phyloP scores from a whole-genome alignment of 306 rosid species.

The Sesbania bispinosa region DNA sequence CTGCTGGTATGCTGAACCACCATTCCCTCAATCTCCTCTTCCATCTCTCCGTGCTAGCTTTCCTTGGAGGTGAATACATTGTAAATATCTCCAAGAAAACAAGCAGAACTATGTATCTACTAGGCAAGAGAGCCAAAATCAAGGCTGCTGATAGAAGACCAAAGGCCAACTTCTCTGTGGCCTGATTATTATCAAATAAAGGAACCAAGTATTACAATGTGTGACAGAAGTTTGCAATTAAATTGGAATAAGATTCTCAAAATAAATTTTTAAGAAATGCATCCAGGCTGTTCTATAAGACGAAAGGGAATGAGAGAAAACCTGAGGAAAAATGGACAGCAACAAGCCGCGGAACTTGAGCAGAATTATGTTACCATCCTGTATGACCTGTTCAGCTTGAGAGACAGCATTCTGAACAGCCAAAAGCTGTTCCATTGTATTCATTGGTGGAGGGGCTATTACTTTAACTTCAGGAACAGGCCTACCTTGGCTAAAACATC shows the following conservation, averaged over 20 bases:
- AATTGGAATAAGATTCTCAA: background rate
- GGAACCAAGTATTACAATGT: constrained; percentile 17
- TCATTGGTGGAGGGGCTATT: constrained; percentile 75
- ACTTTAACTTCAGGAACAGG: constrained; percentile 66
- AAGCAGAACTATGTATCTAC: constrained; percentile 49
- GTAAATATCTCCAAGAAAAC: constrained; percentile 71
- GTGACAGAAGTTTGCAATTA: background rate
- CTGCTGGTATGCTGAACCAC: constrained; percentile 99
- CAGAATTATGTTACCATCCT: constrained; percentile 71
- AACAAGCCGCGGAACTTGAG: constrained; percentile 81
- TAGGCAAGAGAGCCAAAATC: constrained; percentile 61
- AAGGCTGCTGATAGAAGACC: constrained; percentile 51
- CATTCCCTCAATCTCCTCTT: constrained; percentile 82
- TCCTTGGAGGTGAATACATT: constrained; percentile 70
- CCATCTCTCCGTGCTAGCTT: constrained; percentile 77
- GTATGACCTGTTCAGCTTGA: constrained; percentile 74
- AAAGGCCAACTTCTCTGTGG: constrained; percentile 65
- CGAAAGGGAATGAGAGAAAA: constrained; percentile 28
- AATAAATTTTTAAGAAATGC: background rate
- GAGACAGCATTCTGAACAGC: constrained; percentile 84
- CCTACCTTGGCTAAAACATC: constrained; percentile 47
- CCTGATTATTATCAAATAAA: constrained; percentile 53
- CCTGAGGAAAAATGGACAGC: constrained; percentile 86
- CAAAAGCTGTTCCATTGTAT: constrained; percentile 91
- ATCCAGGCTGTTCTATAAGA: background rate